Evolutionary conservation across 2,329 filamentous ascomycete genomes (phyloP).

Genomic region (Ambrosiella xylebori): DNA sequence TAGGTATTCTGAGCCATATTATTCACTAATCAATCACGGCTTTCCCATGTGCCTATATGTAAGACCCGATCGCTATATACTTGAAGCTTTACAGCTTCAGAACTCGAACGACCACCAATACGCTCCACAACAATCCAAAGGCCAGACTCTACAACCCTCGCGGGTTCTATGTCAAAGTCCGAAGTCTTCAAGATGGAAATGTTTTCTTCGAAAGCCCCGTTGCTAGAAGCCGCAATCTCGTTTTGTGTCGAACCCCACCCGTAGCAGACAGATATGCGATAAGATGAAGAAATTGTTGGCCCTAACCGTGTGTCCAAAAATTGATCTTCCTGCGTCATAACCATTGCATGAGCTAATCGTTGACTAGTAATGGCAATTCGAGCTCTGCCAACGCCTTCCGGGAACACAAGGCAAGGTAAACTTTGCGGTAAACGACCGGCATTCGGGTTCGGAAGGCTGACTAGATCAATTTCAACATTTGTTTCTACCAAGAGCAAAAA

Average conservation of each 20-base stretch:
- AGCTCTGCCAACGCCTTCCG: constrained; percentile 22
- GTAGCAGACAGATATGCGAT: constrained; percentile 56
- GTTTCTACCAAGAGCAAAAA: constrained; percentile 65
- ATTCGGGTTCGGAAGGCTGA: constrained; percentile 49
- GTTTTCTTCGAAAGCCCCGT: constrained; percentile 58
- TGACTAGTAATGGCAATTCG: constrained; percentile 18
- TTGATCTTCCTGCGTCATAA: constrained; percentile 19
- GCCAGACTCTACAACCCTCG: constrained; percentile 36
- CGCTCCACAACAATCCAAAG: constrained; percentile 72
- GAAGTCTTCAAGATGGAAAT: constrained; percentile 48
- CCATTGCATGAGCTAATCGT: constrained; percentile 1
- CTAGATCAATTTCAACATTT: constrained; percentile 30
- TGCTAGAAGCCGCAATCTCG: constrained; percentile 46
- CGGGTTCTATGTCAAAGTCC: constrained; percentile 58
- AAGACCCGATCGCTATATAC: constrained; percentile 33
- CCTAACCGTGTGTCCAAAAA: background rate
- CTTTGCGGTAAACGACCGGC: constrained; percentile 54
- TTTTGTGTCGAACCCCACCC: constrained; percentile 53
- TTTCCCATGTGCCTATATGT: constrained; percentile 27
- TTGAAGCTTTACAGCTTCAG: constrained; percentile 33
- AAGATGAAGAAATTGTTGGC: constrained; percentile 26
- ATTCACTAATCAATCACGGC: background rate
- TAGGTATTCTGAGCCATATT: no score
- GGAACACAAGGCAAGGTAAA: constrained; percentile 39
- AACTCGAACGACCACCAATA: constrained; percentile 36